Base-by-base conservation (phyloP, 2,329 filamentous ascomycete species). In the Didymella keratinophila region DNA sequence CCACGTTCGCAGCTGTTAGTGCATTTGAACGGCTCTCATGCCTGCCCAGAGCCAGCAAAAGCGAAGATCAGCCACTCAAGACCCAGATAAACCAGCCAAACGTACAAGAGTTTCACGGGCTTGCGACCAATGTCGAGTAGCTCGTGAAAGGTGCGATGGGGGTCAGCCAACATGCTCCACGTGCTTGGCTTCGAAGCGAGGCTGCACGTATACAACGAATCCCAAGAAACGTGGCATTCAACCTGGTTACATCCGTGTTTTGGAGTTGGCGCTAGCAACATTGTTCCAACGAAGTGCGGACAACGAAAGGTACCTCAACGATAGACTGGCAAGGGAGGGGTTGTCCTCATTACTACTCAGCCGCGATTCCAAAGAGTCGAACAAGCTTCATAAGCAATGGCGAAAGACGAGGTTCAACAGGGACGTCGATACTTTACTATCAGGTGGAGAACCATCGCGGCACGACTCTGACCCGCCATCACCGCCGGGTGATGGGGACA, bases 181-280 rank as follows among this genome's bases (percentile, higher is more conserved):
- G 2, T 92, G 90, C 76, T 81, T 82, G 7, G 80, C 84, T 4
- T 84, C 89, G 60, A 85, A 84, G 52, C 82, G 89, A 47, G 74
- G 81, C 32, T 93, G 91, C 73, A 87, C 88, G 16, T 93, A 93
- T 73, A 86, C 89, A 61, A 84, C 88, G 52, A 87, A 86, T 52
- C 87, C 89, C 8, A 92, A 91, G 76, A 92, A 92, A 74, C 83
- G 90, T 62, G 90, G 91, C 4, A 86, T 93, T 11, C 90, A 90
- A 67, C 90, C 90, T n/a, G 90, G 91, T 16, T 92, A 93, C 70
- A 88, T 93, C 53, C 84, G 89, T 32, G 89, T 89, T 0, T 80
- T 93, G 18, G 90, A 93, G 74, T 76, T 90, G 42, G 84, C 88
- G 10, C 81, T 90, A 53, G 88, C 87, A 12, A 87, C 87, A 80